Percentiles rank a stretch among this genome's conserved stretches.
These are phyloP conservation scores for Xylaria polymorpha DNA, from an alignment of 2,329 filamentous ascomycete genomes.

Conservation along the genomic window DNA sequence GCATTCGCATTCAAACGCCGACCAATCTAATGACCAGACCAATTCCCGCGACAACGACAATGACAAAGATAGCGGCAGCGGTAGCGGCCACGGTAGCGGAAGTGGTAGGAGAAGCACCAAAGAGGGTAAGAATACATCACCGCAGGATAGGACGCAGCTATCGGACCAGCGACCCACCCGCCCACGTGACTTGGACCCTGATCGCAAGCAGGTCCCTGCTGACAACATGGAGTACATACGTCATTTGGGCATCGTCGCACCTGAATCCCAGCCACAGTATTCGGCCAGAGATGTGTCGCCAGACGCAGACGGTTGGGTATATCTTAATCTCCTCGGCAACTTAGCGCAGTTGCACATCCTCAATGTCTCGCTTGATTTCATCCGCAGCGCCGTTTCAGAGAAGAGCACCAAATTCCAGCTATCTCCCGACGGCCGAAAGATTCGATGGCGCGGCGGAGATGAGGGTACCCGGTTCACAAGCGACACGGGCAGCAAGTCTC, in stretches of 20 bases:
- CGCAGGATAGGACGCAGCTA: slow-evolving; percentile 52
- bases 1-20: slow-evolving; percentile 55
- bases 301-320: slow-evolving; percentile 81
- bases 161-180: slow-evolving; percentile 81
- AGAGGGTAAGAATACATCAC: slow-evolving; percentile 51
- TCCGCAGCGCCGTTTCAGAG: slow-evolving; percentile 76
- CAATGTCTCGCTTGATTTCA: slow-evolving; percentile 82
- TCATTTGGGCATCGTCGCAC: slow-evolving; percentile 75
- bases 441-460: slow-evolving; percentile 79
- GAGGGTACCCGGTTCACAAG: slow-evolving; percentile 74
- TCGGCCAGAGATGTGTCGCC: slow-evolving; percentile 64
- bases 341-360: slow-evolving; percentile 88
- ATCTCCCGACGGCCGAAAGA: slow-evolving; percentile 79
- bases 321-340: slow-evolving; percentile 81
- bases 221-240: slow-evolving; percentile 86
- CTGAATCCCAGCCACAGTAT: slow-evolving; percentile 61
- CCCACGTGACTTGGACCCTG: slow-evolving; percentile 80
- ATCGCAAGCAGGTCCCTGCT: slow-evolving; percentile 77
- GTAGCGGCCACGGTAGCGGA: slow-evolving; percentile 24
- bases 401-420: slow-evolving; percentile 81
- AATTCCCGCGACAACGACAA: slow-evolving; percentile 56
- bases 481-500: slow-evolving; percentile 65
- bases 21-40: slow-evolving; percentile 61
- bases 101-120: slow-evolving; percentile 39
- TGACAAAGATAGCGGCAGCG: slow-evolving; percentile 41